A percentile compares a stretch with the other conserved stretches of the same genome.
These are phyloP conservation scores for Diaporthe humulicola DNA, from an alignment of 2,329 filamentous ascomycete species.

Conservation along the genomic window DNA sequence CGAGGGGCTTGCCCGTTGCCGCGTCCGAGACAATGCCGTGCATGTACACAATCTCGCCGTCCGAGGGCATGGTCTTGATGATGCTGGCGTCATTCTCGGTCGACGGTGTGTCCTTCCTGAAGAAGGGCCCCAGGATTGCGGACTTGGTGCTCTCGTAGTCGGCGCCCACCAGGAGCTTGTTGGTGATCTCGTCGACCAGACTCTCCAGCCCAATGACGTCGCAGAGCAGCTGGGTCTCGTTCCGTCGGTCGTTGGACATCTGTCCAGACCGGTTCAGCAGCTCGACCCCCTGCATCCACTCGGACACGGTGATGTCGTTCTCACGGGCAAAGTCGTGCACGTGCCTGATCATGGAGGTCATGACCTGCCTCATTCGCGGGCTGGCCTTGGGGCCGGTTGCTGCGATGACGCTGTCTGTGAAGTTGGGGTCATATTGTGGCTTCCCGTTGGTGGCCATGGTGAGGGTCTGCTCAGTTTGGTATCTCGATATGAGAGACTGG, in stretches of 20 bases:
- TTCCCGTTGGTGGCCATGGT: constrained; percentile 44
- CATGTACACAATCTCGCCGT: constrained; percentile 70
- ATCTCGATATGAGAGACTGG: background rate
- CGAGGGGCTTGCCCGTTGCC: constrained; percentile 73
- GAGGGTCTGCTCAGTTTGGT: background rate
- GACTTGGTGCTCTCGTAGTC: constrained; percentile 72
- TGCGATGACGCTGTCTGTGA: constrained; percentile 80
- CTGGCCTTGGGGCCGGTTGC: constrained; percentile 80
- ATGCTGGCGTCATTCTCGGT: constrained; percentile 79
- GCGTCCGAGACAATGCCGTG: constrained; percentile 71
- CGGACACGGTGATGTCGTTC: constrained; percentile 82
- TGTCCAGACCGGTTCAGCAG: constrained; percentile 77
- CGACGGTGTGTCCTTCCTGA: constrained; percentile 78
- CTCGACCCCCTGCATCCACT: constrained; percentile 77
- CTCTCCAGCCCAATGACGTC: constrained; percentile 82
- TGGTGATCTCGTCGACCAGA: constrained; percentile 86
- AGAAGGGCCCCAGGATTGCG: constrained; percentile 89
- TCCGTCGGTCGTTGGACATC: constrained; percentile 76
- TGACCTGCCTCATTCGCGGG: constrained; percentile 76
- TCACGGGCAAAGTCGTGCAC: constrained; percentile 87
- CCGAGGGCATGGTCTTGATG: constrained; percentile 63
- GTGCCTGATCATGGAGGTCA: constrained; percentile 78
- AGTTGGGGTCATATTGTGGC: constrained; percentile 77
- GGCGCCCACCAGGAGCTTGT: constrained; percentile 65
- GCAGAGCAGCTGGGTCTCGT: constrained; percentile 80